Conservation (phyloP, 495 filamentous ascomycete species). For the Penicillium goetzii region DNA sequence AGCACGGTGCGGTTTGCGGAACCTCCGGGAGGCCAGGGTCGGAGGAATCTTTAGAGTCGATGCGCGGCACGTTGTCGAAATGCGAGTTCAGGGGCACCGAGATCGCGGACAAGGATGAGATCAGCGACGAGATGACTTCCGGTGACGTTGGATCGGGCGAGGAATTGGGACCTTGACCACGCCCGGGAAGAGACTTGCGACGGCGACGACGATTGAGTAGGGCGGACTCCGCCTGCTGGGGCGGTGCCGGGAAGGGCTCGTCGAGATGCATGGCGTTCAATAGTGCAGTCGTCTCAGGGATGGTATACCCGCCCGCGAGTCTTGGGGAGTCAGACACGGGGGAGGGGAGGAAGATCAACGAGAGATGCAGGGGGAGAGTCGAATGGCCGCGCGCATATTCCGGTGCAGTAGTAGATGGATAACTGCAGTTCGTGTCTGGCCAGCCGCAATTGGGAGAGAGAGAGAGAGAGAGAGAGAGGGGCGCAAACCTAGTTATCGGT, state of each 20-base stretch:
- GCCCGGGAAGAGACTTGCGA: slow-evolving; percentile 46
- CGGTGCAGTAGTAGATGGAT: slow-evolving; percentile 18
- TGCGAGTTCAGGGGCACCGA: slow-evolving; percentile 72
- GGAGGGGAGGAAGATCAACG: slow-evolving; percentile 17
- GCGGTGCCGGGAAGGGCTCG: slow-evolving; percentile 29
- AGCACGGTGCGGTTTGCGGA: slow-evolving; percentile 40
- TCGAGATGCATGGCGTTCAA: slow-evolving; percentile 46
- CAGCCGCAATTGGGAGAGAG: slow-evolving; percentile 1
- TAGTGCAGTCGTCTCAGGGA: slow-evolving; percentile 24
- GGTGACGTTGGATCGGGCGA: slow-evolving; percentile 69
- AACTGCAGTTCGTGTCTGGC: not conserved
- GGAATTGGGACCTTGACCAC: slow-evolving; percentile 34
- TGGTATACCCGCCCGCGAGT: slow-evolving; percentile 9
- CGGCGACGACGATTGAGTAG: slow-evolving; percentile 43
- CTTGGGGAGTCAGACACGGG: slow-evolving; percentile 4
- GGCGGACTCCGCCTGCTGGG: slow-evolving; percentile 36
- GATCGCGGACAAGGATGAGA: slow-evolving; percentile 88
- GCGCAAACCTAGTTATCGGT: not conserved
- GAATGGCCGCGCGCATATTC: slow-evolving; percentile 29
- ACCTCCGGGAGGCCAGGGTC: slow-evolving; percentile 52
- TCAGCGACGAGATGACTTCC: slow-evolving; percentile 91
- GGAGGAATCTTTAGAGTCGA: slow-evolving; percentile 46
- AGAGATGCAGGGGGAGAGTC: slow-evolving; percentile 24
- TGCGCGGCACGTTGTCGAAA: slow-evolving; percentile 66
- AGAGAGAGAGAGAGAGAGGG: too few relatives aligned